Base-by-base conservation (phyloP, 1,284 basidiomycete species). In the Leccinum glutinopallens region DNA sequence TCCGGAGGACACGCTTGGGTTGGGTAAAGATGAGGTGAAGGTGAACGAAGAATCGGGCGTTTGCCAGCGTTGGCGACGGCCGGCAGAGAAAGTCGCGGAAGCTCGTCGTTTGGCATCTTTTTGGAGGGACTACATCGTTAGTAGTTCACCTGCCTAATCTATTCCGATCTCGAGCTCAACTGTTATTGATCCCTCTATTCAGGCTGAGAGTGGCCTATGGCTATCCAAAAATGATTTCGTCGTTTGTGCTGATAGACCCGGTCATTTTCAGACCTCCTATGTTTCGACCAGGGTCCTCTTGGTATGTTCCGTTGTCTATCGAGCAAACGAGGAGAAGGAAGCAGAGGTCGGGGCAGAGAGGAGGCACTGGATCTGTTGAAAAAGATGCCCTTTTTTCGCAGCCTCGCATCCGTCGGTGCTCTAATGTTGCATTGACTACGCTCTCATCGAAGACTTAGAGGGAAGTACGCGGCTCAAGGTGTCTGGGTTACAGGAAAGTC, bases 171-270 rank as follows among this genome's bases (percentile, higher is more conserved):
- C 22, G 35, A 46, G 17, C 41, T 46, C 49, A 43, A 51, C 49
- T 51, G 12, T 25, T 12, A n/a, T 49, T 62, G 25, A 62, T 54
- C 49, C 29, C 25, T 13, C 35, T 7, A 4, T 12, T 3, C 70
- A 89, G 88, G 51, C 73, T 81, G 5, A 82, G 89, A 29, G 88
- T 87, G 1, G 88, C 90, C 1, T 69, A 88, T 17, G 80, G 83
- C 12, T 77, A 81, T 61, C 93, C 94, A 0, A 78, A 80, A 1
- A 78, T 96, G 9, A 94, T 96, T 77, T 81, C 87, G 17, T 84
- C 85, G 0, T 77, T 97, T 39, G 80, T 94, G 56, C 82, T 96
- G 10, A 78, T 96, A 32, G 96, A 98, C 73, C 94, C 96, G 0
- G 83, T 93, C 62, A 84, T 94, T 43, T 67, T 80, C 57, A 77